These are phyloP conservation scores for Colletotrichum godetiae DNA, from an alignment of 2,329 filamentous ascomycete species.

Conservation along the genomic window DNA sequence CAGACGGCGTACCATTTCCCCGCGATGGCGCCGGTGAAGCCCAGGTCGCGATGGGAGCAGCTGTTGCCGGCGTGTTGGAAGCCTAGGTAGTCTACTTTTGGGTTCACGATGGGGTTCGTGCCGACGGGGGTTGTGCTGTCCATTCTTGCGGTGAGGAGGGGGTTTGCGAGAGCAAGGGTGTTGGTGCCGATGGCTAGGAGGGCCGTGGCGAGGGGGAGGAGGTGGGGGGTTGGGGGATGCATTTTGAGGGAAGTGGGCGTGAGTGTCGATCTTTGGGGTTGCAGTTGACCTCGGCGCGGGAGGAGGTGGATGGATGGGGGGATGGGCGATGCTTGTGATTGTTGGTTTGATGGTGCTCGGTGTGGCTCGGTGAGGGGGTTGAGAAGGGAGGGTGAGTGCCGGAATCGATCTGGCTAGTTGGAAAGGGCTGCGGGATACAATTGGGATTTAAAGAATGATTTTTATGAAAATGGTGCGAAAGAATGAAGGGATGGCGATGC, in stretches of 20 bases:
- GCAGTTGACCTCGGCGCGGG: constrained; percentile 1
- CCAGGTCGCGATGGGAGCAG: constrained; percentile 50
- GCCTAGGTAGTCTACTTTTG: constrained; percentile 46
- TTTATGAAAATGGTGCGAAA: no score
- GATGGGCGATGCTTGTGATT: constrained; percentile 7
- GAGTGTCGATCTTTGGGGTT: constrained; percentile 13
- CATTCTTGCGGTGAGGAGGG: constrained; percentile 23
- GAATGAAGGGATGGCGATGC: neutral
- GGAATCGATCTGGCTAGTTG: neutral
- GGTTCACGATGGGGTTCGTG: constrained; percentile 46
- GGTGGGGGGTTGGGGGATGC: neutral
- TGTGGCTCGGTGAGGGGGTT: neutral
- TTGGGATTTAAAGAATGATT: neutral
- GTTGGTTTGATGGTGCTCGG: neutral
- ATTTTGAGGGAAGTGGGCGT: neutral
- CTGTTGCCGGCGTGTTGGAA: constrained; percentile 51
- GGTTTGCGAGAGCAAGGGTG: neutral
- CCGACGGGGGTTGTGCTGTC: constrained; percentile 53
- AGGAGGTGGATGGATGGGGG: neutral
- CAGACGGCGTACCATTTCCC: constrained; percentile 54
- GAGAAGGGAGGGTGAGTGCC: neutral
- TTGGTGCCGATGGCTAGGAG: neutral
- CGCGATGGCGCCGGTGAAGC: constrained; percentile 48
- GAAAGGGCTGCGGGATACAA: neutral
- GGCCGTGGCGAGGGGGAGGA: constrained; percentile 10